Base-by-base conservation (phyloP, 805 yeast species). In the Lachancea fermentati region DNA sequence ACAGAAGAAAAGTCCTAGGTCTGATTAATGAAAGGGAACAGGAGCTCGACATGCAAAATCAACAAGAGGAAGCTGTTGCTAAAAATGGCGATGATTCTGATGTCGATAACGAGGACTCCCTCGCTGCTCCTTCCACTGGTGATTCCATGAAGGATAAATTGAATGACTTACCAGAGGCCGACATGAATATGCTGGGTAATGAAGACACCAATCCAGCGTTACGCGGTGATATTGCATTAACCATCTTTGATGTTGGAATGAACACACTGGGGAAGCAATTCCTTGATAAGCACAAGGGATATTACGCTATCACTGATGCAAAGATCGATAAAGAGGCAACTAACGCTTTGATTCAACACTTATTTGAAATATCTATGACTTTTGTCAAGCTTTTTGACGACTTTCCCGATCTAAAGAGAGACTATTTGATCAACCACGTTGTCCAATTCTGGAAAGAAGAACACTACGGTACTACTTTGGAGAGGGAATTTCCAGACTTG, bases 161-260 rank as follows among this genome's bases (percentile, higher is more conserved):
- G 55, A 78, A 80, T 42, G 73, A 75, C 38, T 70, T 89, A 46
- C 96, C 97, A 0, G 96, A 88, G 48, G 85, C 88, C 24, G 93
- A 88, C 56, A 72, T 86, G 68, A 81, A 79, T 52, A 79, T 86
- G 72, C 69, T 89, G 49, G 97, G 96, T 18, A 79, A 79, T 46
- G 80, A 82, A n/a, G 94, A 85, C 36, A 76, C 86, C 18, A 84
- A 83, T 52, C 89, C 91, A 5, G 91, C 87, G 0, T 59, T 84
- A 43, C 73, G 75, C 44, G 91, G 93, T 41, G 87, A 82, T 54
- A 70, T 84, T 40, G 84, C 84, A 1, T 60, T 81, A 42, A 73
- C 85, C 0, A 72, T 91, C 48, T 78, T 79, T 68, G 78, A 91
- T 68, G 64, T 79, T 54, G 79, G 80, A 42, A 67, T 79, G 66